Percentiles rank a stretch among this genome's conserved stretches.
These are phyloP conservation scores for Termitomyces heimii DNA, from an alignment of 768 basidiomycete genomes.

Conservation along the genomic window DNA sequence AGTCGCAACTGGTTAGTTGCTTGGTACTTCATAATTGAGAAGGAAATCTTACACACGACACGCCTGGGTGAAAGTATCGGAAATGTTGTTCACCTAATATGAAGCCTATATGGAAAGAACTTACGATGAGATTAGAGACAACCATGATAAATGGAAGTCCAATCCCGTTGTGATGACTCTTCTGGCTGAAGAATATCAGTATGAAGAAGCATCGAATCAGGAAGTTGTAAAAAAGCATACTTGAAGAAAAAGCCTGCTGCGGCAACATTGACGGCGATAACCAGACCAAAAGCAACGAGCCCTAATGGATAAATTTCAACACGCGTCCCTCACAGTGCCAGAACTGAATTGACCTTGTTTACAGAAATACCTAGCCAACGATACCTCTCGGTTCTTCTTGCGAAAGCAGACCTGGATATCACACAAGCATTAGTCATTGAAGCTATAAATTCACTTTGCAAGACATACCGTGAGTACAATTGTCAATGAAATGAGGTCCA, in stretches of 20 bases:
- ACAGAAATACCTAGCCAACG: conserved; percentile 29
- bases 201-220: neutral
- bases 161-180: conserved; percentile 23
- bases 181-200: conserved; percentile 19
- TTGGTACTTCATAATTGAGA: neutral
- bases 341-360: conserved; percentile 24
- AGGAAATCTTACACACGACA: conserved; percentile 25
- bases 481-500: conserved; percentile 31
- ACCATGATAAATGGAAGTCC: conserved; percentile 31
- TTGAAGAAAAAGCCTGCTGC: conserved; percentile 27
- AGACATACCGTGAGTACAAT: conserved; percentile 27
- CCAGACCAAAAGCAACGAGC: conserved; percentile 24
- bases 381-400: conserved; percentile 21
- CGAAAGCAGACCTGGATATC: conserved; percentile 21
- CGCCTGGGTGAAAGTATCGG: conserved; percentile 19
- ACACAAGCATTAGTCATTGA: neutral
- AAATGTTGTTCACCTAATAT: neutral
- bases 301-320: conserved; percentile 17
- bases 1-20: neutral
- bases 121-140: conserved; percentile 30
- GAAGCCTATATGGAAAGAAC: neutral
- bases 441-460: too few relatives aligned
- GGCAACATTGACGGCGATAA: conserved; percentile 22
- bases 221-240: conserved; percentile 14
- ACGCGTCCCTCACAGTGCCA: neutral